Evolutionary conservation across 192 early-diverging fungal genomes (phyloP).

Genomic region (Thamnidium elegans): DNA sequence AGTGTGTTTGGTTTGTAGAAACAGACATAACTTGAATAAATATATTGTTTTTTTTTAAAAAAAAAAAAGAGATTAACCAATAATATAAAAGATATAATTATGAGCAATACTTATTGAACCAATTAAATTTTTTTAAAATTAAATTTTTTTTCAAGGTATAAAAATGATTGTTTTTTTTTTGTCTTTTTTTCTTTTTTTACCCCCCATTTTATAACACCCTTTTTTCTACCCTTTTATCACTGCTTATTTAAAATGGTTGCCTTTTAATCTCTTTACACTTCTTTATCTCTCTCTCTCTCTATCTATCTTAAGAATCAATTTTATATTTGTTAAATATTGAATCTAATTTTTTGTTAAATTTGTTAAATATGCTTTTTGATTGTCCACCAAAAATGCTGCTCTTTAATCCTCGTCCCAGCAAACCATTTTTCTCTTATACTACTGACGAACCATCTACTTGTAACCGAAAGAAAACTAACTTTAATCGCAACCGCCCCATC

Average conservation of each 20-base stretch:
- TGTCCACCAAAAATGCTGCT: slow-evolving; percentile 1
- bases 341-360: slow-evolving; percentile 20
- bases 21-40: too few relatives aligned
- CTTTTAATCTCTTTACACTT: slow-evolving; percentile 6
- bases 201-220: background rate
- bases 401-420: slow-evolving; percentile 16
- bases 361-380: slow-evolving; percentile 14
- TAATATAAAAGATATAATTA: background rate
- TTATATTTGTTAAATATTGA: slow-evolving; percentile 8
- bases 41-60: too few relatives aligned
- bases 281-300: background rate
- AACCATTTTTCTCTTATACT: slow-evolving; percentile 38
- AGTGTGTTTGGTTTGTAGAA: too few relatives aligned
- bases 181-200: background rate
- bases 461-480: slow-evolving; percentile 31
- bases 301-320: background rate
- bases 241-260: slow-evolving; percentile 11
- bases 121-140: background rate
- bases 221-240: background rate
- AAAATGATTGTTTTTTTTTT: background rate
- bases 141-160: background rate
- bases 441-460: slow-evolving; percentile 38
- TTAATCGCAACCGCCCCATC: slow-evolving; percentile 4
- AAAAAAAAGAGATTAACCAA: too few relatives aligned
- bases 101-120: slow-evolving; percentile 9